Conservation (phyloP, 805 yeast genomes). For the Teunomyces lycoperdinae region DNA sequence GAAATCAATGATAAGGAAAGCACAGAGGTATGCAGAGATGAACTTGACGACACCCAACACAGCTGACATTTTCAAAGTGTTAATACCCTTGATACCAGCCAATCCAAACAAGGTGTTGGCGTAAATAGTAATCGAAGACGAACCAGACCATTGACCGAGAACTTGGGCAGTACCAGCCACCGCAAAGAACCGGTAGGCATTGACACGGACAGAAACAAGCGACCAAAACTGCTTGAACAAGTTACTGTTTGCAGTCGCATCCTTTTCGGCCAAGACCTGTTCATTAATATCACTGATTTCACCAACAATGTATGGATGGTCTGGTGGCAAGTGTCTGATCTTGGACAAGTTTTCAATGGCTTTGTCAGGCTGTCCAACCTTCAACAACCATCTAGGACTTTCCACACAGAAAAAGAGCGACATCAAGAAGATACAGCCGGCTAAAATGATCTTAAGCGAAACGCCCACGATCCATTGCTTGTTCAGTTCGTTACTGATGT, state of each 20-base stretch:
- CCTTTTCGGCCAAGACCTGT: slow-evolving; percentile 17
- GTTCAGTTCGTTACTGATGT: slow-evolving; percentile 12
- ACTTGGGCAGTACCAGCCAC: slow-evolving; percentile 16
- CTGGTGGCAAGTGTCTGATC: slow-evolving; percentile 18
- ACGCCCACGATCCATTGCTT: slow-evolving; percentile 21
- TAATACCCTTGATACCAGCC: slow-evolving; percentile 18
- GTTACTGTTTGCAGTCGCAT: slow-evolving; percentile 14
- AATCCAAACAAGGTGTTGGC: slow-evolving; percentile 21
- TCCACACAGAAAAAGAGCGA: slow-evolving; percentile 19
- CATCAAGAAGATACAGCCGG: slow-evolving; percentile 17
- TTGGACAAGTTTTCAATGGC: slow-evolving; percentile 18
- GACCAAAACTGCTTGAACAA: slow-evolving; percentile 13
- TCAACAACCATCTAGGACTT: slow-evolving; percentile 23
- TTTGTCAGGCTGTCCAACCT: slow-evolving; percentile 15
- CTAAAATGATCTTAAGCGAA: slow-evolving; percentile 18
- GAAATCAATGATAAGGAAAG: slow-evolving; percentile 23
- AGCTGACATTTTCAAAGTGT: slow-evolving; percentile 23
- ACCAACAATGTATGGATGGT: slow-evolving; percentile 22
- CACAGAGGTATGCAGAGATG: slow-evolving; percentile 19
- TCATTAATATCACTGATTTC: slow-evolving; percentile 23
- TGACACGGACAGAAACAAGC: slow-evolving; percentile 15
- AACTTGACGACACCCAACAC: slow-evolving; percentile 24
- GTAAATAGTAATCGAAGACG: slow-evolving; percentile 24
- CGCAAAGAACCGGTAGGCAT: slow-evolving; percentile 20
- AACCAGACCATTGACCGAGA: slow-evolving; percentile 25